phyloP scores from a whole-genome alignment of 495 filamentous ascomycete species.

The Cairneyella variabilis region DNA sequence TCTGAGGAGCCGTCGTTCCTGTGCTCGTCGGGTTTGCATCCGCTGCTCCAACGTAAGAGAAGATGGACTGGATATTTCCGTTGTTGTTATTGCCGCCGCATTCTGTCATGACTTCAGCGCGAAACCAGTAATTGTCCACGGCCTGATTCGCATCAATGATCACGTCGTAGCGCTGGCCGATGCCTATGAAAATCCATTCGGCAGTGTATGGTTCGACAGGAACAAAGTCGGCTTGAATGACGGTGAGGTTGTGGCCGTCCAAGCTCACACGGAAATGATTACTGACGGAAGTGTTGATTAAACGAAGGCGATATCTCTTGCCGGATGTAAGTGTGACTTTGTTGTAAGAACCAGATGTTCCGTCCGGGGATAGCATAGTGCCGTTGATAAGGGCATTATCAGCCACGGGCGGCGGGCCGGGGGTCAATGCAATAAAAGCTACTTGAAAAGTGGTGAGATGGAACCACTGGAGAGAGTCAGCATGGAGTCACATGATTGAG shows the following conservation, averaged over 20 bases:
- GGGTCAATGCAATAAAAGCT: slow-evolving; percentile 24
- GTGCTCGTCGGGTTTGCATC: neutral
- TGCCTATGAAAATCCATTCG: slow-evolving; percentile 48
- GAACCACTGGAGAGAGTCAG: too few species aligned
- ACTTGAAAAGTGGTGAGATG: slow-evolving; percentile 2
- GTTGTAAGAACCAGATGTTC: neutral
- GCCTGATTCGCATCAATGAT: slow-evolving; percentile 57
- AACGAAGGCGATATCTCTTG: slow-evolving; percentile 33
- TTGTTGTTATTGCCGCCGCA: slow-evolving; percentile 36
- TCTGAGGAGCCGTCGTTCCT: neutral
- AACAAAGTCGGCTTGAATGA: slow-evolving; percentile 46
- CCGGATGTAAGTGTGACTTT: slow-evolving; percentile 1
- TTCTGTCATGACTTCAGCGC: slow-evolving; percentile 2
- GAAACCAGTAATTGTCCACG: slow-evolving; percentile 25
- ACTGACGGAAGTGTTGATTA: slow-evolving; percentile 54
- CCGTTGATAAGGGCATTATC: slow-evolving; percentile 28
- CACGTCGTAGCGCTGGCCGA: slow-evolving; percentile 70
- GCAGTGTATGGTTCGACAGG: slow-evolving; percentile 43
- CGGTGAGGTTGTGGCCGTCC: slow-evolving; percentile 43
- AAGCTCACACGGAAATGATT: slow-evolving; percentile 43
- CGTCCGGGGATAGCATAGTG: slow-evolving; percentile 28
- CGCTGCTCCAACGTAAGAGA: slow-evolving; percentile 40
- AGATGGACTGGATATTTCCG: slow-evolving; percentile 48
- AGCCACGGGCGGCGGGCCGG: slow-evolving; percentile 1
- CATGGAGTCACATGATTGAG: too few species aligned